Percentiles rank a stretch among this genome's conserved stretches.
Conservation (phyloP, 805 yeast species). For the Ogataea kodamae region DNA sequence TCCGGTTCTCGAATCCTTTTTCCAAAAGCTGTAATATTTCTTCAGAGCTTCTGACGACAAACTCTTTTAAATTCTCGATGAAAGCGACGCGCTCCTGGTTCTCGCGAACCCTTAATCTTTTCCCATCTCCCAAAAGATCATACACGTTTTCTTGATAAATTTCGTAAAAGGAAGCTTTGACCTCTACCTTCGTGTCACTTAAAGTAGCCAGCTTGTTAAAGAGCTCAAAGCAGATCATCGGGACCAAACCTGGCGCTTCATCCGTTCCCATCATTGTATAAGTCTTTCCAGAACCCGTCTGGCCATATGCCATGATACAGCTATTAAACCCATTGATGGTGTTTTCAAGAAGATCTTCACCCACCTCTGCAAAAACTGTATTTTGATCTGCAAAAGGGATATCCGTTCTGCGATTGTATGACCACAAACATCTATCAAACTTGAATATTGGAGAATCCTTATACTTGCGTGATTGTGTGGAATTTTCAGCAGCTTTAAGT, state of each 20-base stretch:
- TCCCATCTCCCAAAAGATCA: conserved; percentile 46
- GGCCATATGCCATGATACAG: conserved; percentile 57
- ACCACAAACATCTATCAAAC: conserved; percentile 54
- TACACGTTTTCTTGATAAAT: conserved; percentile 74
- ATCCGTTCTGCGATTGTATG: conserved; percentile 34
- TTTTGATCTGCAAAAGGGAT: conserved; percentile 44
- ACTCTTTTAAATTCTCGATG: conserved; percentile 63
- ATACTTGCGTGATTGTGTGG: conserved; percentile 16
- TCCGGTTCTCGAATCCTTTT: conserved; percentile 53
- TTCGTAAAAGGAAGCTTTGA: conserved; percentile 63
- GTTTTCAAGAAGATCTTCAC: conserved; percentile 57
- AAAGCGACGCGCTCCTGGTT: conserved; percentile 60
- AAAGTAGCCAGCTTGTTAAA: conserved; percentile 38
- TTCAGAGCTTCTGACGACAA: conserved; percentile 41
- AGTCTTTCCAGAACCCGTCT: conserved; percentile 80
- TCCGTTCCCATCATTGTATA: conserved; percentile 69
- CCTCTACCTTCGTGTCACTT: conserved; percentile 37
- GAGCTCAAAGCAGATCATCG: conserved; percentile 52
- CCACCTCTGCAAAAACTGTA: conserved; percentile 50
- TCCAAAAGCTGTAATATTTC: conserved; percentile 47
- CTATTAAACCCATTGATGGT: conserved; percentile 55
- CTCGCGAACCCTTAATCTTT: conserved; percentile 56
- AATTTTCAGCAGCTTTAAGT: conserved; percentile 8
- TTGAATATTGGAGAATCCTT: conserved; percentile 36
- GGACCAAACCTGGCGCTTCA: conserved; percentile 60